Evolutionary conservation across 306 rosid species (phyloP).

Genomic region (Canavalia ensiformis): DNA sequence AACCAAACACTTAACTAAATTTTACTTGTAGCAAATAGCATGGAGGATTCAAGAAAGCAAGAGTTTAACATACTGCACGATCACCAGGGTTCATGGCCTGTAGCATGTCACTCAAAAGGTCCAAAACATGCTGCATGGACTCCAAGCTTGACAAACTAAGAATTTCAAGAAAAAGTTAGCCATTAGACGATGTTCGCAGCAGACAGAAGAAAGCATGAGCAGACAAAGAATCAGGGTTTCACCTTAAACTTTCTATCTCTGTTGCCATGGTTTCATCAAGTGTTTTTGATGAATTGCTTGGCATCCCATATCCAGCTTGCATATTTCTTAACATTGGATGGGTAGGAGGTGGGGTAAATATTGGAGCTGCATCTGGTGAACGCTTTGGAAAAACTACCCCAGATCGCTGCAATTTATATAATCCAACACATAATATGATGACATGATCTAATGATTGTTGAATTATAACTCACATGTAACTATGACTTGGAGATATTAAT

Average conservation of each 20-base stretch:
- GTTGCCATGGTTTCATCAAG: slow-evolving; percentile 99
- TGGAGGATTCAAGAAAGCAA: slow-evolving; percentile 32
- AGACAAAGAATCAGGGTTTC: slow-evolving; percentile 29
- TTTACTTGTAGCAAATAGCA: slow-evolving; percentile 24
- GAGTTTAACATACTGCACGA: slow-evolving; percentile 60
- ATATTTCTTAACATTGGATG: slow-evolving; percentile 57
- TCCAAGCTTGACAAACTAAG: slow-evolving; percentile 87
- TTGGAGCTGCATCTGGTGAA: slow-evolving; percentile 75
- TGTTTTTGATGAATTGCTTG: slow-evolving; percentile 88
- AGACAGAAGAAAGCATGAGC: slow-evolving; percentile 34
- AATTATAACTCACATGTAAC: slow-evolving; percentile 31
- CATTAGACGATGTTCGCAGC: slow-evolving; percentile 7
- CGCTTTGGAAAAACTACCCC: slow-evolving; percentile 91
- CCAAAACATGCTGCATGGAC: slow-evolving; percentile 80
- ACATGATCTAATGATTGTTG: slow-evolving; percentile 24
- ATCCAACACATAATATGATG: slow-evolving; percentile 38
- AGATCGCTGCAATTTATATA: slow-evolving; percentile 74
- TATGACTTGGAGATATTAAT: slow-evolving; percentile 19
- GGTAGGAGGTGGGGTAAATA: slow-evolving; percentile 84
- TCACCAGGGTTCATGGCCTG: slow-evolving; percentile 89
- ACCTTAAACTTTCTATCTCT: slow-evolving; percentile 89
- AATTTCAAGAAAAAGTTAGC: slow-evolving; percentile 30
- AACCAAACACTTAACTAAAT: slow-evolving; percentile 10
- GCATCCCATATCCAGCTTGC: slow-evolving; percentile 90
- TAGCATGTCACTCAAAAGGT: slow-evolving; percentile 94